Evolutionary conservation across 2,329 filamentous ascomycete species (phyloP), one percentile per base, ranked within the genome.

Genomic region (Nemania serpens): DNA sequence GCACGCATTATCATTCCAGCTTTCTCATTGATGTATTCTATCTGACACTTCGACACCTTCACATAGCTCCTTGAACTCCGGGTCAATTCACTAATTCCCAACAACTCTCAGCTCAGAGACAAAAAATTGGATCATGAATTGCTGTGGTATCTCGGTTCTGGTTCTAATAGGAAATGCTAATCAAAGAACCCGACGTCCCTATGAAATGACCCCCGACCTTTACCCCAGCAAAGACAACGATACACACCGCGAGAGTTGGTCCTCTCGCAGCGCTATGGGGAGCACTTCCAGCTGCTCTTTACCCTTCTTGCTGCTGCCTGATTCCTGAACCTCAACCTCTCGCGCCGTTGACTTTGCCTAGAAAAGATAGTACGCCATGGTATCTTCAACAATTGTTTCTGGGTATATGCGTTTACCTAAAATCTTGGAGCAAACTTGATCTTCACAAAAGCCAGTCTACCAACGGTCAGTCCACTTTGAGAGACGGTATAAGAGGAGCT

Each of bases 151-250:
- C 47, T 63, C 52, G 41, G 49, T 49, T 63, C 50, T 55, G 41
- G 49, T 49, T 63, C 50, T 39, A 55, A 29, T 60, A 58, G 48
- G 22, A 46, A 34, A 59, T 62, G n/a, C 29, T 55, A 58, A 41
- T 62, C 62, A 55, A 65, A 62, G 62, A 63, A 58, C 54, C 47
- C 43, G 50, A 49, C 22, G 33, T 41, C n/a, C 45, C 36, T 52
- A 47, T 54, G 59, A 58, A 49, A 59, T 62, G 45, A 55, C 52
- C 46, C 34, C 51, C 36, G 11, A 20, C 29, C 37, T 50, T 59
- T 18, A 13, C 36, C 29, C 56, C 17, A 41, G 52, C 62, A 53
- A 51, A 56, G 56, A 34, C 49, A 45, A 45, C 41, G 15, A 58
- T 53, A 49, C 54, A 58, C 53, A 47, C 62, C 22, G 42, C 56